A percentile compares a stretch with the other conserved stretches of the same genome.
Conservation (phyloP, 495 filamentous ascomycete genomes). For the Talaromyces liani region DNA sequence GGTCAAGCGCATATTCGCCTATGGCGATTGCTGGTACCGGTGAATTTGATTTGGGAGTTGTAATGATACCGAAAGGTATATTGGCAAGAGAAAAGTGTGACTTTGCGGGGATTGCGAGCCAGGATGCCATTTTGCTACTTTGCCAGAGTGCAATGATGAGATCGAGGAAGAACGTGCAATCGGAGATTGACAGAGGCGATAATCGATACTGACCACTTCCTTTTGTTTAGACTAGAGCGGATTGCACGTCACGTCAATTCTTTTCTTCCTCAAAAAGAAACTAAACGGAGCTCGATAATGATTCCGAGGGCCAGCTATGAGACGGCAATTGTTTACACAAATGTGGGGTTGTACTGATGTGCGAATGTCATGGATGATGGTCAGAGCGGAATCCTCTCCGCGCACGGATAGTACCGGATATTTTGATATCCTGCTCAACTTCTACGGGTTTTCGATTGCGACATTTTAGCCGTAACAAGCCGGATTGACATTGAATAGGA, state of each 20-base stretch:
- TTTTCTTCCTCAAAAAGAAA: not conserved
- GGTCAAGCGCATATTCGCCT: conserved; percentile 68
- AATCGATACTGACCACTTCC: not conserved
- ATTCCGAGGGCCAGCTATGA: not conserved
- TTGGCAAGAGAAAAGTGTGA: conserved; percentile 82
- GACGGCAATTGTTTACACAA: not conserved
- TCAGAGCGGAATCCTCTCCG: not conserved
- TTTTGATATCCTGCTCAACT: not conserved
- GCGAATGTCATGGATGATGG: not conserved
- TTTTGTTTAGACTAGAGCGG: not conserved
- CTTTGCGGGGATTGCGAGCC: conserved; percentile 56
- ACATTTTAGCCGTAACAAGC: not conserved
- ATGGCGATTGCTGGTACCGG: conserved; percentile 72
- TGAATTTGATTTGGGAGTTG: conserved; percentile 40
- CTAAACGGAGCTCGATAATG: not conserved
- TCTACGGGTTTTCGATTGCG: not conserved
- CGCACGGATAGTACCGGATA: conserved; percentile 3
- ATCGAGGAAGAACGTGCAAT: not conserved
- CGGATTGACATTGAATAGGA: not conserved
- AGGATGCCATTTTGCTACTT: conserved; percentile 45
- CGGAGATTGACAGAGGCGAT: not conserved
- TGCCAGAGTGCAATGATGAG: not conserved
- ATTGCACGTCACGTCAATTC: not conserved
- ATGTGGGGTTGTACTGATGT: not conserved
- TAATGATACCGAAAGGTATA: conserved; percentile 89